Evolutionary conservation across 2,329 filamentous ascomycete species (phyloP).

Genomic region (Metarhizium guizhouense): DNA sequence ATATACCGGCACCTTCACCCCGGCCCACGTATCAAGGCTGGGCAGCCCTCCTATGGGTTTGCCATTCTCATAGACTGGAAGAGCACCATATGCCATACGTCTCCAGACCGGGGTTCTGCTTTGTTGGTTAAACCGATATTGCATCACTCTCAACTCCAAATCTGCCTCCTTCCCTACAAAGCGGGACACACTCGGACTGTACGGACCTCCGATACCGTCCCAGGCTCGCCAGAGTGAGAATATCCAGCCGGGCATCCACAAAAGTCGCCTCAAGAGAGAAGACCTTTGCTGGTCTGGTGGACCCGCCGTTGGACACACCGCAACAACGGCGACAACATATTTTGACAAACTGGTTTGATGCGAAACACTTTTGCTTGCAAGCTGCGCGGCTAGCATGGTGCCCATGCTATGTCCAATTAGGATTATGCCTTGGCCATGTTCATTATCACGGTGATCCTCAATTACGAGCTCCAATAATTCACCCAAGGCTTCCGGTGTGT

Average conservation of each 20-base stretch:
- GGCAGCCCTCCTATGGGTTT: constrained; percentile 55
- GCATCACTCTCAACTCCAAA: constrained; percentile 54
- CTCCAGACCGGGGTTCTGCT: constrained; percentile 76
- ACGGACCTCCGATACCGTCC: constrained; percentile 69
- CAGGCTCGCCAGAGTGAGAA: constrained; percentile 71
- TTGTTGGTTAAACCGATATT: constrained; percentile 71
- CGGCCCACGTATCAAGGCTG: constrained; percentile 61
- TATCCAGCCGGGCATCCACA: constrained; percentile 60
- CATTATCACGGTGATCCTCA: constrained; percentile 58
- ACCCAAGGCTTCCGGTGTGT: constrained; percentile 65
- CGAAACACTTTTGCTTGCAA: constrained; percentile 43
- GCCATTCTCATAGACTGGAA: constrained; percentile 51
- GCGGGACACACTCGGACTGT: constrained; percentile 70
- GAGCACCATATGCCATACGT: constrained; percentile 65
- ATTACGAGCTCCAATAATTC: constrained; percentile 70
- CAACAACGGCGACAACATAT: constrained; percentile 67
- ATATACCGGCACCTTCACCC: constrained; percentile 64
- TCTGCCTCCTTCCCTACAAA: constrained; percentile 65
- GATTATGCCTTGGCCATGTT: constrained; percentile 61
- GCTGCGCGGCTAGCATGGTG: constrained; percentile 63
- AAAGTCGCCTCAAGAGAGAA: constrained; percentile 41
- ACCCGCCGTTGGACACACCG: constrained; percentile 68
- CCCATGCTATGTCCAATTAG: constrained; percentile 89
- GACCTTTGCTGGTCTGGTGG: constrained; percentile 43
- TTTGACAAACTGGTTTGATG: constrained; percentile 45